Evolutionary conservation across 805 yeast genomes (phyloP).

Genomic region (Clavispora vitiphila): DNA sequence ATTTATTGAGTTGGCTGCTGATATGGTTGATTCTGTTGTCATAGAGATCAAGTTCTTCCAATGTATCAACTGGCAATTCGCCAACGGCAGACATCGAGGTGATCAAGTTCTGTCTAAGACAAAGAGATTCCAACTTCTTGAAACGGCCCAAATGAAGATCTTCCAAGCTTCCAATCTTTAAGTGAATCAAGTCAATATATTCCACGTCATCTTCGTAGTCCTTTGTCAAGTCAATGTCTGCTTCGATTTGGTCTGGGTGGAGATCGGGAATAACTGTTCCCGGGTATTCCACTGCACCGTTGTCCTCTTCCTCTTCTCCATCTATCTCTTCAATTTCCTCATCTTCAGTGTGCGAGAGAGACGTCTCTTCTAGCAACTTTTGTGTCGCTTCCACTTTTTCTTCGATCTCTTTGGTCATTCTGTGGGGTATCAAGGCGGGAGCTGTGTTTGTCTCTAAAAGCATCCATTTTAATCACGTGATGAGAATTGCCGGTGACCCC

Average conservation of each 20-base stretch:
- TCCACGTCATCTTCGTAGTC: conserved; percentile 55
- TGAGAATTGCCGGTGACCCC: no score
- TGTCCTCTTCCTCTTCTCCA: conserved; percentile 23
- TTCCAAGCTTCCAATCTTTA: conserved; percentile 60
- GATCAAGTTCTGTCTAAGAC: conserved; percentile 79
- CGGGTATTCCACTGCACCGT: conserved; percentile 38
- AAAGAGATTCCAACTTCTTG: conserved; percentile 50
- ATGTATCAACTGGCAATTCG: conserved; percentile 57
- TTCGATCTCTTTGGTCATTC: neutral
- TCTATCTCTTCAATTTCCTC: conserved; percentile 15
- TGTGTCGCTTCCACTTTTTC: neutral
- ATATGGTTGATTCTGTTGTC: conserved; percentile 90
- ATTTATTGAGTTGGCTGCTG: conserved; percentile 59
- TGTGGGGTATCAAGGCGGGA: neutral
- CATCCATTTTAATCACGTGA: neutral
- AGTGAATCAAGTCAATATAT: conserved; percentile 61
- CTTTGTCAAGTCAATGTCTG: conserved; percentile 62
- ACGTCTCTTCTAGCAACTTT: conserved; percentile 1
- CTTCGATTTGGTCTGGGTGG: conserved; percentile 51
- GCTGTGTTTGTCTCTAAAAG: neutral
- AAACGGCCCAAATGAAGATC: conserved; percentile 59
- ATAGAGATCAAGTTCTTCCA: conserved; percentile 82
- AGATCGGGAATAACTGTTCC: conserved; percentile 42
- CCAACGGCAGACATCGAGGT: conserved; percentile 51
- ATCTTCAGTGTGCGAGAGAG: conserved; percentile 20